phyloP scores from a whole-genome alignment of 2,329 filamentous ascomycete species.

The Dothistroma septosporum region DNA sequence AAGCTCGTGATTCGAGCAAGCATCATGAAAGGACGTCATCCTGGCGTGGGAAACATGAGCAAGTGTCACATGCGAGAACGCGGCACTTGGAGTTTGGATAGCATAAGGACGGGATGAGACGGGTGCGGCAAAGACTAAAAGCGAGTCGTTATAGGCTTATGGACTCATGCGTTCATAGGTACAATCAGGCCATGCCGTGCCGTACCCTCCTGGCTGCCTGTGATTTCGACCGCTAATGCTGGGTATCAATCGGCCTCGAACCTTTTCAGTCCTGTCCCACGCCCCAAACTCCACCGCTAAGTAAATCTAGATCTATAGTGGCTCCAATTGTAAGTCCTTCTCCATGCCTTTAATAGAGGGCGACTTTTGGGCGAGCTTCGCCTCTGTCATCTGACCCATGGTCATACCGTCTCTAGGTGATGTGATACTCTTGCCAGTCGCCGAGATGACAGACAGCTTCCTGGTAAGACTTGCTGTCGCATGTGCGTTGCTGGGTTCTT shows the following conservation, averaged over 20 bases:
- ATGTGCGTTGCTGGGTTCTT: constrained; percentile 15
- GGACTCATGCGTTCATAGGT: not conserved
- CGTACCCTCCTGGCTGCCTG: not conserved
- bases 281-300: constrained; percentile 9
- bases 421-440: constrained; percentile 15
- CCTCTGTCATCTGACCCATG: constrained; percentile 27
- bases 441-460: constrained; percentile 23
- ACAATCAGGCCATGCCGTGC: not conserved
- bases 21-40: not conserved
- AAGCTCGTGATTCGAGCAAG: not conserved
- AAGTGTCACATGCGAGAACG: not conserved
- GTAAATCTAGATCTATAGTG: not conserved
- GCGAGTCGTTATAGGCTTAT: not conserved
- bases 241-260: constrained; percentile 1
- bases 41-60: not conserved
- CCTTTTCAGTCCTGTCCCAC: not conserved
- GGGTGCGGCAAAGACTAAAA: not conserved
- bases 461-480: constrained; percentile 20
- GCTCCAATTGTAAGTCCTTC: constrained; percentile 3
- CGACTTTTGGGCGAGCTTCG: constrained; percentile 9
- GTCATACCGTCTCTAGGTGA: constrained; percentile 27
- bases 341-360: constrained; percentile 3
- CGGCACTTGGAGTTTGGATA: not conserved
- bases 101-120: not conserved
- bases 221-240: constrained; percentile 3